These are phyloP conservation scores for Tuber aestivum DNA, from an alignment of 495 filamentous ascomycete genomes.

Conservation along the genomic window DNA sequence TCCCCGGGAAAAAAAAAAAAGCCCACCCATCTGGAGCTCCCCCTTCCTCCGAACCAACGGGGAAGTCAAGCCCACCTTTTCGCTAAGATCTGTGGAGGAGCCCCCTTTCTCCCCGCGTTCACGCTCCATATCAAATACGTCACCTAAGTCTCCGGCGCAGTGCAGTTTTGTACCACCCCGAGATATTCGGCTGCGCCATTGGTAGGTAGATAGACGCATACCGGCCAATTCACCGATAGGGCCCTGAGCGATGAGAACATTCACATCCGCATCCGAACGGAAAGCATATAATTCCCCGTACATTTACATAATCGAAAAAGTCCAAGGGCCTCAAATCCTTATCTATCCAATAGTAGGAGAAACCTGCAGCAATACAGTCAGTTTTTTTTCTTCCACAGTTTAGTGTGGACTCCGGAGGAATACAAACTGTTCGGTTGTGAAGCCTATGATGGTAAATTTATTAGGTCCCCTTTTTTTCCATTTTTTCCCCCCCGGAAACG, in stretches of 20 bases:
- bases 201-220: background rate
- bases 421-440: background rate
- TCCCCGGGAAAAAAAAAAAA: background rate
- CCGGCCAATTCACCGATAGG: background rate
- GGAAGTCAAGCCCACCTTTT: background rate
- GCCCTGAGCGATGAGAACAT: background rate
- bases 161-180: background rate
- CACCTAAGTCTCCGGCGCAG: background rate
- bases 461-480: background rate
- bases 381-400: background rate
- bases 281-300: background rate
- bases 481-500: background rate
- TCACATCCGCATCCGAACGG: background rate
- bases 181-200: background rate
- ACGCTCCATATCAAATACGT: background rate
- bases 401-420: background rate
- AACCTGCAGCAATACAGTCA: background rate
- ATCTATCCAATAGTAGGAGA: background rate
- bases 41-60: background rate
- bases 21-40: background rate
- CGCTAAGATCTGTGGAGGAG: background rate
- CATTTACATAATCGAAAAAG: background rate
- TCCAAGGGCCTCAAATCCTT: background rate
- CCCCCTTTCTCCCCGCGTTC: background rate
- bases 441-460: no score